Evolutionary conservation across 495 filamentous ascomycete genomes (phyloP).

Genomic region (Talaromyces nanjingensis): DNA sequence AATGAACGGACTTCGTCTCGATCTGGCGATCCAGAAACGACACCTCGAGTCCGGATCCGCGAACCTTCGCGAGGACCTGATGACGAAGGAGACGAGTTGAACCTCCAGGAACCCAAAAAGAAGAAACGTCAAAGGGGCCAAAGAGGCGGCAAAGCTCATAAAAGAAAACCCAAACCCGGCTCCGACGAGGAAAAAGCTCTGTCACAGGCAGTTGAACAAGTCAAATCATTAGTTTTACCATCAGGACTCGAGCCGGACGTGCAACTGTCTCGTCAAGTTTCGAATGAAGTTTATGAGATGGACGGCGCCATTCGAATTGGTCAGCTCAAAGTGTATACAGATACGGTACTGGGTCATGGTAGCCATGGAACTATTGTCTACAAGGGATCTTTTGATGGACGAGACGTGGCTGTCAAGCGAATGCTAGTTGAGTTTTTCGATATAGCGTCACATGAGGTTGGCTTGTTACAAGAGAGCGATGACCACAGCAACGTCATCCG

Average conservation of each 20-base stretch:
- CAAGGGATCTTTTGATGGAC: constrained; percentile 78
- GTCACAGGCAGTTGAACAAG: constrained; percentile 32
- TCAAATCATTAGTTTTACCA: constrained; percentile 31
- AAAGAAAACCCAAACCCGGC: constrained; percentile 49
- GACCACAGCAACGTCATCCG: constrained; percentile 95
- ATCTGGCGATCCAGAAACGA: constrained; percentile 5
- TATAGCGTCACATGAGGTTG: constrained; percentile 89
- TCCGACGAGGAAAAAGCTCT: constrained; percentile 31
- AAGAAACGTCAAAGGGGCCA: constrained; percentile 78
- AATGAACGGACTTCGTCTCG: constrained; percentile 4
- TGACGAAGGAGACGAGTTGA: constrained; percentile 29
- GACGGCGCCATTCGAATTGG: constrained; percentile 60
- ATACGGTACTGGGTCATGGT: constrained; percentile 67
- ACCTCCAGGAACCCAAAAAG: constrained; percentile 47
- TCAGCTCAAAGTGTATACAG: constrained; percentile 64
- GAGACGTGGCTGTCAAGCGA: constrained; percentile 90
- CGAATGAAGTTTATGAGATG: constrained; percentile 33
- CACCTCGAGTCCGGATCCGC: constrained; percentile 30
- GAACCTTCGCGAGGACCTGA: constrained; percentile 39
- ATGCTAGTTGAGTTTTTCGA: constrained; percentile 95
- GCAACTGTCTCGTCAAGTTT: constrained; percentile 30
- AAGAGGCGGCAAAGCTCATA: constrained; percentile 71
- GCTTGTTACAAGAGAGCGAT: constrained; percentile 83
- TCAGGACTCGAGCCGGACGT: constrained; percentile 52
- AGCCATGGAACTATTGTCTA: constrained; percentile 86